phyloP scores from a whole-genome alignment of 441 rosid genomes.

The Arabidopsis lyrata region DNA sequence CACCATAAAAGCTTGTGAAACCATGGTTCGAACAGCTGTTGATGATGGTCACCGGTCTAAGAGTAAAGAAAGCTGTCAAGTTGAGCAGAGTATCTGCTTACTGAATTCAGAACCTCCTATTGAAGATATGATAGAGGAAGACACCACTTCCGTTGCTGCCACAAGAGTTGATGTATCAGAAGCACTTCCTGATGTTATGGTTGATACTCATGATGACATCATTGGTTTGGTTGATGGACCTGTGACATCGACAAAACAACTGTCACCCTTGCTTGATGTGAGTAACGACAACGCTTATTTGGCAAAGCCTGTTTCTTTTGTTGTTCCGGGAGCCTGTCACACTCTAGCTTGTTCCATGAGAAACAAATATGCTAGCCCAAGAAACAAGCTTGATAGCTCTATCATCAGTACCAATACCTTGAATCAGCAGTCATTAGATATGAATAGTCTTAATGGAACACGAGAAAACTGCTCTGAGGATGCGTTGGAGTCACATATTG shows the following conservation, averaged over 20 bases:
- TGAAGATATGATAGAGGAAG: conserved; percentile 19
- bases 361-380: conserved; percentile 15
- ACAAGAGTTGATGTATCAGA: conserved; percentile 20
- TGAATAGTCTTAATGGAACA: neutral
- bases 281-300: conserved; percentile 13
- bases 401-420: conserved; percentile 19
- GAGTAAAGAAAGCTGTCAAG: conserved; percentile 9
- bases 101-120: conserved; percentile 7
- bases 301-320: conserved; percentile 41
- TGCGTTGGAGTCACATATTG: neutral
- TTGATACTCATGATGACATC: conserved; percentile 6
- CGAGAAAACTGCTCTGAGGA: conserved; percentile 2
- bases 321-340: conserved; percentile 13
- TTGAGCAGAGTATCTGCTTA: conserved; percentile 24
- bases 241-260: conserved; percentile 7
- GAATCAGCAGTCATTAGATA: neutral
- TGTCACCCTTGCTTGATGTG: conserved; percentile 19
- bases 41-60: conserved; percentile 11
- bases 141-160: neutral
- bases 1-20: conserved; percentile 31
- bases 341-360: conserved; percentile 33
- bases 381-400: conserved; percentile 20
- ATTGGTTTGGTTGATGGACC: conserved; percentile 26
- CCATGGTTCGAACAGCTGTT: conserved; percentile 11
- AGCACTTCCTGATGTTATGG: conserved; percentile 11